Base-by-base conservation (phyloP, 352 stramenopile genomes). In the Phytophthora tentaculata region DNA sequence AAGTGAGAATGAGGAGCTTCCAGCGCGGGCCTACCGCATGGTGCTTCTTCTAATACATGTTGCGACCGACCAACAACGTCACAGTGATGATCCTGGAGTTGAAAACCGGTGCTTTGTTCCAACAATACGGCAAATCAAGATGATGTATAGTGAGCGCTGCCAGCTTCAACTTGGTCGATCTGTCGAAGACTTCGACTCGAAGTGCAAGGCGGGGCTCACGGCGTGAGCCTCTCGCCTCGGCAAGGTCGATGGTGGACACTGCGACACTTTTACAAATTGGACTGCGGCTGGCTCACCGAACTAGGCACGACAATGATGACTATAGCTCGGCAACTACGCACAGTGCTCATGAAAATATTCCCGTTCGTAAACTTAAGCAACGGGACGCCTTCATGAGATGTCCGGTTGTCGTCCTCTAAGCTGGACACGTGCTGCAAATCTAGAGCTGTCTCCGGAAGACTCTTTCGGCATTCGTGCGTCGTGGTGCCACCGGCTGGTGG, bases 1-100 rank as follows among this genome's bases (percentile, higher is more conserved):
- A 76, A 77, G 57, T 64, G 24, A 52, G 67, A 81, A 77, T 81
- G 74, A 79, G 58, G 20, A 65, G 29, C 29, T 58, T 50, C 17
- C 2, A 60, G 60, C 41, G 9, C 28, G 28, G 5, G 28, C 62
- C 22, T 53, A 52, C 51, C 50, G 45, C 64, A 57, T 58, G 63
- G 41, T 52, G 41, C 28, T 39, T 35, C 6, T 23, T 48, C 17
- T 48, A n/a, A n/a, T n/a, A 48, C 41, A 23, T 35, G 29, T 43
- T 54, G 47, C 63, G 56, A 71, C 37, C 29, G 56, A 63, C 52
- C 49, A 24, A 47, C 65, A 60, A 57, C 56, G 28, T 41, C 55
- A 43, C 14, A 2, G 35, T n/a, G 10, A n/a, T 43, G 12, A 26
- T 41, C 29, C 61, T 69, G 47, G 22, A 3, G 59, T 73, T 35